Percentiles rank a stretch among this genome's conserved stretches.
Evolutionary conservation across 805 yeast genomes (phyloP).

Genomic region (Yarrowia sp.): DNA sequence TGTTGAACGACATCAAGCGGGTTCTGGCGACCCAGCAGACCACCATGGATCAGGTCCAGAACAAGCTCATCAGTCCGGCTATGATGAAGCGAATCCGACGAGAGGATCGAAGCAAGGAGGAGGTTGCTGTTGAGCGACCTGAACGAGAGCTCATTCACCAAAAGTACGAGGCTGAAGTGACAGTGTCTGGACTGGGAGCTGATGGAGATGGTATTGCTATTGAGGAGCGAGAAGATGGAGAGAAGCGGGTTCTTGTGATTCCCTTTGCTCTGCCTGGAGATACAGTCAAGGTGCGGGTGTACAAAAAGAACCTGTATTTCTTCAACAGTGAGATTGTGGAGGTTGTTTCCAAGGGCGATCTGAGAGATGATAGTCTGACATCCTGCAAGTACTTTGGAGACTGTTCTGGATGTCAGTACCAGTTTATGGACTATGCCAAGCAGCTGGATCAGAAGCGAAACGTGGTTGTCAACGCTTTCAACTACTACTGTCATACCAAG

Average conservation of each 20-base stretch:
- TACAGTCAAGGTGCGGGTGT: conserved; percentile 62
- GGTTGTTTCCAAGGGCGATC: conserved; percentile 43
- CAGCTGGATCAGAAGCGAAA: conserved; percentile 71
- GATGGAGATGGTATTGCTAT: conserved; percentile 71
- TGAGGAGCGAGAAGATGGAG: conserved; percentile 10
- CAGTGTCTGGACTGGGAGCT: conserved; percentile 59
- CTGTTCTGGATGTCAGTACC: conserved; percentile 95
- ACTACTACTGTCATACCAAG: conserved; percentile 57
- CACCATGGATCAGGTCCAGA: conserved; percentile 13
- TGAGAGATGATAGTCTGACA: conserved; percentile 58
- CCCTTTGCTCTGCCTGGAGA: conserved; percentile 94
- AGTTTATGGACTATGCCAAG: conserved; percentile 65
- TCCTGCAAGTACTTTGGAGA: conserved; percentile 83
- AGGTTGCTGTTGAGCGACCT: neutral
- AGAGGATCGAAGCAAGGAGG: neutral
- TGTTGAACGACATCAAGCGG: conserved; percentile 63
- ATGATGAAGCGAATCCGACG: conserved; percentile 7
- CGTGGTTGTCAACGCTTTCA: conserved; percentile 79
- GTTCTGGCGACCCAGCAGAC: neutral
- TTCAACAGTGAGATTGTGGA: conserved; percentile 71
- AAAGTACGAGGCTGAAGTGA: conserved; percentile 45
- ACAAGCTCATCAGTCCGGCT: conserved; percentile 5
- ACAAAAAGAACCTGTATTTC: conserved; percentile 71
- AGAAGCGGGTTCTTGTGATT: conserved; percentile 57
- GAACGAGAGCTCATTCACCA: conserved; percentile 14